Conservation (phyloP, 1,139 yeast species). For the Scheffersomyces insectosa region DNA sequence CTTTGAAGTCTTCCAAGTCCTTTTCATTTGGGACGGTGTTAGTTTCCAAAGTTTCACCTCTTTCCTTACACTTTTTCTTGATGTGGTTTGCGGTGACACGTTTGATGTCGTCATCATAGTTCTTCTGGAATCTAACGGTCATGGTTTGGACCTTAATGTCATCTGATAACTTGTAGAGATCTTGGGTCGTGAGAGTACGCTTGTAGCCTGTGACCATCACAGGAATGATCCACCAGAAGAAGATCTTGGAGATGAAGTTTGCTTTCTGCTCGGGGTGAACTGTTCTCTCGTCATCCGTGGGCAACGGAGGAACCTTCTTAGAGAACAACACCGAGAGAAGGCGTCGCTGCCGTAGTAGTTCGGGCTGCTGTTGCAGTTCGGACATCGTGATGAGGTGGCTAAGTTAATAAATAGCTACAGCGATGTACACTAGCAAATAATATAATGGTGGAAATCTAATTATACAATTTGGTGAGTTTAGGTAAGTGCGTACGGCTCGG, state of each 20-base stretch:
- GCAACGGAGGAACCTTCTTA: slow-evolving; percentile 51
- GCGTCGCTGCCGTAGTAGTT: slow-evolving; percentile 12
- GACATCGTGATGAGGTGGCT: no score
- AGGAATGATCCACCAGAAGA: slow-evolving; percentile 64
- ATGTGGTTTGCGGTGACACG: slow-evolving; percentile 22
- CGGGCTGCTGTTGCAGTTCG: not conserved
- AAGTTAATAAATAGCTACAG: no score
- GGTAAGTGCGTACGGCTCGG: no score
- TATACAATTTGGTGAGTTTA: no score
- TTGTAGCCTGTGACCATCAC: slow-evolving; percentile 62
- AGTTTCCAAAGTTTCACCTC: slow-evolving; percentile 18
- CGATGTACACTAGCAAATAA: no score
- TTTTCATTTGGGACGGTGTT: slow-evolving; percentile 20
- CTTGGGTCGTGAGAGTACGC: slow-evolving; percentile 65
- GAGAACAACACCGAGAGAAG: slow-evolving; percentile 15
- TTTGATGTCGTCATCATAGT: slow-evolving; percentile 38
- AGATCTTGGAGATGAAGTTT: slow-evolving; percentile 31
- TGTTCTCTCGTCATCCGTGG: slow-evolving; percentile 50
- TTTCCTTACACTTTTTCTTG: slow-evolving; percentile 18
- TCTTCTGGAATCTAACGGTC: slow-evolving; percentile 28
- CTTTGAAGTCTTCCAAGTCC: slow-evolving; percentile 27
- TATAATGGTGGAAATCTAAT: no score
- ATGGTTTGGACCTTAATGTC: slow-evolving; percentile 52
- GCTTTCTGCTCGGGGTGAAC: slow-evolving; percentile 38
- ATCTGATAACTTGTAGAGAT: slow-evolving; percentile 55